phyloP scores from a whole-genome alignment of 495 filamentous ascomycete genomes.

The Saxophila tyrrhenica region DNA sequence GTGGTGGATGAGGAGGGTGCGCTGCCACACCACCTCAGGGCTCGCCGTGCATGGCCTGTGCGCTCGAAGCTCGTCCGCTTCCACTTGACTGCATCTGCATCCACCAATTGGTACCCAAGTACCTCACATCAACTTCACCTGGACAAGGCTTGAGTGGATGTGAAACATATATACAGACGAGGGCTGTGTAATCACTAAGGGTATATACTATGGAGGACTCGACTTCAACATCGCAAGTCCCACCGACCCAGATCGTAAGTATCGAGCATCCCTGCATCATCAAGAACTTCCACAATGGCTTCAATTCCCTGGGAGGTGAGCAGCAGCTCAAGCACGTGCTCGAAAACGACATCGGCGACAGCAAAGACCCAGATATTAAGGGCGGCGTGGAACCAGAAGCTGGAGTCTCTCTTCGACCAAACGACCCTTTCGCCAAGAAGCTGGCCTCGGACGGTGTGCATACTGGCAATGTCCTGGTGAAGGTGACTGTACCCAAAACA shows the following conservation, averaged over 20 bases:
- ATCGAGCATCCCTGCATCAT: slow-evolving; percentile 85
- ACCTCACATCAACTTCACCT: background rate
- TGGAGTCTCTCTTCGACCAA: slow-evolving; percentile 59
- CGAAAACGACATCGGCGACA: slow-evolving; percentile 3
- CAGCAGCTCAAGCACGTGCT: slow-evolving; percentile 53
- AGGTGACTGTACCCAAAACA: slow-evolving; percentile 74
- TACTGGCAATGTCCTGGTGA: slow-evolving; percentile 73
- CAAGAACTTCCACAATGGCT: slow-evolving; percentile 66
- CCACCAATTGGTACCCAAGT: background rate
- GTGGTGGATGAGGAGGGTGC: slow-evolving; percentile 3
- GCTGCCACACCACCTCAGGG: no score
- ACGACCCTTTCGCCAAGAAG: slow-evolving; percentile 65
- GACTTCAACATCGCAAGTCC: slow-evolving; percentile 22
- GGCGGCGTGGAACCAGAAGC: slow-evolving; percentile 25
- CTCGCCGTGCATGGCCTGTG: no score
- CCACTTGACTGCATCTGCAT: background rate
- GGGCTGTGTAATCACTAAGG: background rate
- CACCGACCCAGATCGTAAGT: slow-evolving; percentile 52
- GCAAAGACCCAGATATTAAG: background rate
- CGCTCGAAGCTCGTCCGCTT: background rate
- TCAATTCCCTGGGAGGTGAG: slow-evolving; percentile 64
- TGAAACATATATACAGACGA: background rate
- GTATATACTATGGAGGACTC: background rate
- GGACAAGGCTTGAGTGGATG: background rate
- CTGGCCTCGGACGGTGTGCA: slow-evolving; percentile 56